Evolutionary conservation across 1,284 basidiomycete genomes (phyloP).

Genomic region (Leucoagaricus sp.): DNA sequence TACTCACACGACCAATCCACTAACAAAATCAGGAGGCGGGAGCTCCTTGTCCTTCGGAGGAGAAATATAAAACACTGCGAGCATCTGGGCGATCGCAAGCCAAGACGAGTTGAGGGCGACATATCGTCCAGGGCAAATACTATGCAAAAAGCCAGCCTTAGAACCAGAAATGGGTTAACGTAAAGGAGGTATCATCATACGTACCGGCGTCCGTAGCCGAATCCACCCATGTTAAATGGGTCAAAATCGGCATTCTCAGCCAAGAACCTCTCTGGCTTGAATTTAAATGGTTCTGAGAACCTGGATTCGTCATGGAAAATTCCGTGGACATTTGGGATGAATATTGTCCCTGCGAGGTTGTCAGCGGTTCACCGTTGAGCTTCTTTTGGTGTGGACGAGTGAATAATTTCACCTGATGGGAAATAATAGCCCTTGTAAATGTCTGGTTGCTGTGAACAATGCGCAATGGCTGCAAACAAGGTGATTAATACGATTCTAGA

Average conservation of each 20-base stretch:
- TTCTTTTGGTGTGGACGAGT: not conserved
- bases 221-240: slow-evolving; percentile 10
- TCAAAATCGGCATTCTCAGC: slow-evolving; percentile 6
- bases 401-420: slow-evolving; percentile 16
- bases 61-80: slow-evolving; percentile 13
- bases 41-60: slow-evolving; percentile 20
- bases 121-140: slow-evolving; percentile 16
- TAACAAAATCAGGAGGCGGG: slow-evolving; percentile 18
- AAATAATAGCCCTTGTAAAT: slow-evolving; percentile 25
- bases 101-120: slow-evolving; percentile 14
- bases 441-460: slow-evolving; percentile 16
- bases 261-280: slow-evolving; percentile 16
- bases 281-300: slow-evolving; percentile 24
- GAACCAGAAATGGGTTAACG: not conserved
- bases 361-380: not conserved
- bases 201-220: slow-evolving; percentile 17
- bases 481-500: not conserved
- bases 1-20: slow-evolving; percentile 8
- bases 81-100: slow-evolving; percentile 10
- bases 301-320: slow-evolving; percentile 14
- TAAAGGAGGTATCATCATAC: not conserved
- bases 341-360: not conserved
- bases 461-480: slow-evolving; percentile 5
- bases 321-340: slow-evolving; percentile 7
- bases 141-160: slow-evolving; percentile 1